Evolutionary conservation across 768 basidiomycete genomes (phyloP), one percentile per base, ranked within the genome.

Genomic region (Dacryopinax primogenitus): DNA sequence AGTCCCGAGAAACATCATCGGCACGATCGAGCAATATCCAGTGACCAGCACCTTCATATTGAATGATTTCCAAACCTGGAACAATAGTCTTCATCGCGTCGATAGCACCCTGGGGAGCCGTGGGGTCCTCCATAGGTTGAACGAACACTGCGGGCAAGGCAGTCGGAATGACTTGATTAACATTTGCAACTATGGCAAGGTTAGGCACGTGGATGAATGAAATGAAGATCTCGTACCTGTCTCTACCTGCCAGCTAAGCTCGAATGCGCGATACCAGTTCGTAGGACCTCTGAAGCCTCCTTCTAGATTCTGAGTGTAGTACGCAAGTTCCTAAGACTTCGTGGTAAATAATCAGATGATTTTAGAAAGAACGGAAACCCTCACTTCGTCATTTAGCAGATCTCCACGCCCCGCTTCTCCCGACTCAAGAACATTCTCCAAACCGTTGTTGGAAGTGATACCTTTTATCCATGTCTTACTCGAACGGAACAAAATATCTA

Each of bases 1-100:
- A 75, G 51, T 69, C 77, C 6, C 79, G 71, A 0, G 81, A 82
- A 33, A 88, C 77, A 28, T 77, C 77, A 45, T 86, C 81, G 35
- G 79, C 78, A 26, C 82, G 81, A 69, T 88, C 82, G 0, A 84
- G 65, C 83, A 87, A 79, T 1, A 89, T 58, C 86, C 87, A 90
- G 70, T 88, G 87, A 1, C 86, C 85, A 28, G 72, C 75, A 11
- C 78, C 82, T 62, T 84, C 79, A 11, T 88, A 65, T 11, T 78
- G 77, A 30, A 86, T 73, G 62, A 81, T 78, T 66, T 82, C 79
- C 26, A 85, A 73, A 28, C 75, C 74, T 3, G 79, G 70, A 36
- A 87, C 78, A 65, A 84, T 82, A 65, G 81, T 82, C 36, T 73
- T 76, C 12, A 80, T 74, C 28, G 79, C 79, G 32, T 70, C 69